These are phyloP conservation scores for Serendipita sp. DNA, from an alignment of 768 basidiomycete genomes.

Conservation along the genomic window DNA sequence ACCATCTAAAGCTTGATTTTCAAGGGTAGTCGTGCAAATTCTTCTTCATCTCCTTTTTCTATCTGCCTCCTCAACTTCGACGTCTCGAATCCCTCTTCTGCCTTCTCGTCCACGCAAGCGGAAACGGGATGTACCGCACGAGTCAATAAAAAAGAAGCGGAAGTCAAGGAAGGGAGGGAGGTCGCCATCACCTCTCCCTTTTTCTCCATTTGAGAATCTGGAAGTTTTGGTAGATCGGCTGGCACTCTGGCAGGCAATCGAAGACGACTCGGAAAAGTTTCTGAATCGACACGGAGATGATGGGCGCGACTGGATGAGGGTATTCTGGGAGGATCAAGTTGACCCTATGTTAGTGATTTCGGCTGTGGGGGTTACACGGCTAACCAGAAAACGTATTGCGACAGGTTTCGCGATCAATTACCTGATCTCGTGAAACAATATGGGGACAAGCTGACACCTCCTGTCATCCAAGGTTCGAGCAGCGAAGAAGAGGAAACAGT, in stretches of 20 bases:
- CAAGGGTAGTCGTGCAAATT: background rate
- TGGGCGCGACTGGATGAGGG: slow-evolving; percentile 1
- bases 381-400: background rate
- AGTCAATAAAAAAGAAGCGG: background rate
- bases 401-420: background rate
- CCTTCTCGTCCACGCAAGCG: background rate
- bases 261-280: background rate
- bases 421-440: background rate
- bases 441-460: background rate
- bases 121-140: background rate
- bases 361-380: background rate
- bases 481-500: background rate
- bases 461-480: background rate
- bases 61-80: background rate
- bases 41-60: background rate
- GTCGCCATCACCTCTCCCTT: background rate
- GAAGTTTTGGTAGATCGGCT: background rate
- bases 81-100: background rate
- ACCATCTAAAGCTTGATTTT: background rate
- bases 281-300: background rate
- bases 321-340: background rate
- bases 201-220: background rate
- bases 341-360: background rate
- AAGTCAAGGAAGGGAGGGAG: background rate
- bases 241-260: background rate